A percentile compares a stretch with the other conserved stretches of the same genome.
These are phyloP conservation scores for Cladophialophora bantiana DNA, from an alignment of 2,329 filamentous ascomycete species.

Conservation along the genomic window DNA sequence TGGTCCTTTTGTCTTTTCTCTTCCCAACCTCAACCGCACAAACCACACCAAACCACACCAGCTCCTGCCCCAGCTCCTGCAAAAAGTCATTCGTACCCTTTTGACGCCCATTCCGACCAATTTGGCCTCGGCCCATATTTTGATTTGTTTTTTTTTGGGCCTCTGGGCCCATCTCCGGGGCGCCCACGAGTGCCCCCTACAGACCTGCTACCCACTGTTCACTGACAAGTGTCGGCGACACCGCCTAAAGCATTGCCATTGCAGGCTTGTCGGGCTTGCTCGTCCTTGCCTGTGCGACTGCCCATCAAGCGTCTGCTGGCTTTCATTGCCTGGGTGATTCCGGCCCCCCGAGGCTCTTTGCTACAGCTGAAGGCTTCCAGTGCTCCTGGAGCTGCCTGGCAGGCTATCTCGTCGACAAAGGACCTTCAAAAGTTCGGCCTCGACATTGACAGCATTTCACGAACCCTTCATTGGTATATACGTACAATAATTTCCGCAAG, in stretches of 20 bases:
- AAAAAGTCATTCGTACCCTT: neutral
- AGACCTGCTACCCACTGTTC: constrained; percentile 2
- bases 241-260: constrained; percentile 28
- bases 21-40: constrained; percentile 21
- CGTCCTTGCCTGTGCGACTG: constrained; percentile 20
- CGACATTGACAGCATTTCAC: constrained; percentile 23
- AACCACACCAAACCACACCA: neutral
- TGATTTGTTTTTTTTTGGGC: neutral
- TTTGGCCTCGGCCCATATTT: constrained; percentile 14
- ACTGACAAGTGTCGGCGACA: constrained; percentile 25
- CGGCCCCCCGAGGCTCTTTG: constrained; percentile 19
- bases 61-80: neutral
- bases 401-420: constrained; percentile 28
- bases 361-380: constrained; percentile 27
- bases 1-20: constrained; percentile 25
- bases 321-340: constrained; percentile 22
- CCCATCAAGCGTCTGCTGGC: constrained; percentile 10
- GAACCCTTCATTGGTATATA: constrained; percentile 31
- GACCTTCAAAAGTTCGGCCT: constrained; percentile 29
- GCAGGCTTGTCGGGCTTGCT: constrained; percentile 11
- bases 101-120: constrained; percentile 4
- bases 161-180: neutral
- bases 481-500: constrained; percentile 31
- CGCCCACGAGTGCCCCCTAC: neutral
- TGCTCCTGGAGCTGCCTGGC: constrained; percentile 19